A percentile compares a stretch with the other conserved stretches of the same genome.
Conservation (phyloP, 768 basidiomycete species). For the Daedaleopsis nitida region DNA sequence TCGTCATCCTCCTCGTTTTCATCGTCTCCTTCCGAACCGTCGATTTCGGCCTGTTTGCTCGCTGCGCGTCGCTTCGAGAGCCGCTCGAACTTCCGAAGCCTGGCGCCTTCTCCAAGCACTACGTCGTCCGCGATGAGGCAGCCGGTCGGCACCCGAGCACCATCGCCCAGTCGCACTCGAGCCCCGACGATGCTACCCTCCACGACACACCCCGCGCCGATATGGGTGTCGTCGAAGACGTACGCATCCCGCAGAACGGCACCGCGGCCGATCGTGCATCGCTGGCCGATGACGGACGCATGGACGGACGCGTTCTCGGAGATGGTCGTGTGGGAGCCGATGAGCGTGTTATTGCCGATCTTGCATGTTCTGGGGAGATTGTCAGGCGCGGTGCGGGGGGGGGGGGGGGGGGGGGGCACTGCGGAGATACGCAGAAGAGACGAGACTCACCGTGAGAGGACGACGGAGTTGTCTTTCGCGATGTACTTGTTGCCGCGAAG, state of each 20-base stretch:
- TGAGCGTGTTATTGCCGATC: slow-evolving; percentile 78
- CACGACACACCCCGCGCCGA: slow-evolving; percentile 74
- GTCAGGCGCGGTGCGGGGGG: not conserved
- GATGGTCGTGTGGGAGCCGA: slow-evolving; percentile 78
- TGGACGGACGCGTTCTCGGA: slow-evolving; percentile 65
- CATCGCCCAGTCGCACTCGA: slow-evolving; percentile 70
- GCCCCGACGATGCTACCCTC: slow-evolving; percentile 81
- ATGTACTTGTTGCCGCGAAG: slow-evolving; percentile 89
- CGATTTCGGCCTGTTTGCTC: slow-evolving; percentile 34
- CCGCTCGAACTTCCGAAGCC: slow-evolving; percentile 67
- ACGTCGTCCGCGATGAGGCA: slow-evolving; percentile 85
- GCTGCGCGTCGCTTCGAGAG: slow-evolving; percentile 57
- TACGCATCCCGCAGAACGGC: slow-evolving; percentile 75
- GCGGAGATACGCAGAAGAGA: not conserved
- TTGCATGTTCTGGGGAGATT: slow-evolving; percentile 59
- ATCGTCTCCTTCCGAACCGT: slow-evolving; percentile 34
- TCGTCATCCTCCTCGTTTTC: slow-evolving; percentile 34
- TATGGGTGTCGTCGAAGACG: slow-evolving; percentile 74
- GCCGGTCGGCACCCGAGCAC: slow-evolving; percentile 67
- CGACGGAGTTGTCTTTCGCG: slow-evolving; percentile 73
- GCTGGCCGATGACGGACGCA: slow-evolving; percentile 77
- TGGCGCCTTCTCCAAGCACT: slow-evolving; percentile 71
- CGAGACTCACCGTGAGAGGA: slow-evolving; percentile 72
- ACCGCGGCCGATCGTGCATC: slow-evolving; percentile 72
- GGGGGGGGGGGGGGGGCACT: not conserved